Percentiles rank a stretch among this genome's conserved stretches.
Evolutionary conservation across 805 yeast species (phyloP).

Genomic region (Ascoidea asiatica): DNA sequence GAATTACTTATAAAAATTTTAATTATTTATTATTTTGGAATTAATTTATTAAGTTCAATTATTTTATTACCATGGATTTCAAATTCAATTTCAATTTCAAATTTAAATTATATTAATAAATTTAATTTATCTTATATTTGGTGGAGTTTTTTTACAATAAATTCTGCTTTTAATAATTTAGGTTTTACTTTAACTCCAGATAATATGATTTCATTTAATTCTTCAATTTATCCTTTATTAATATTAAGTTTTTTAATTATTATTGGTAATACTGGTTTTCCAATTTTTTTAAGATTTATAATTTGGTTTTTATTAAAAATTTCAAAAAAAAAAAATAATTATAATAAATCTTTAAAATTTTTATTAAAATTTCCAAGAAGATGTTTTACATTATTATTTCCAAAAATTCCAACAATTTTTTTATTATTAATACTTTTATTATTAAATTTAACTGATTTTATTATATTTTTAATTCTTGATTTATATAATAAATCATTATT

Average conservation of each 20-base stretch:
- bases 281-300: slow-evolving; percentile 63
- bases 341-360: slow-evolving; percentile 70
- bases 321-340: slow-evolving; percentile 48
- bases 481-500: slow-evolving; percentile 36
- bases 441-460: slow-evolving; percentile 64
- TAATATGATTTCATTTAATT: slow-evolving; percentile 58
- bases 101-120: slow-evolving; percentile 27
- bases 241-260: slow-evolving; percentile 59
- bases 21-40: slow-evolving; percentile 58
- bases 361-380: slow-evolving; percentile 92
- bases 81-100: slow-evolving; percentile 23
- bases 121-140: slow-evolving; percentile 67
- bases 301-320: slow-evolving; percentile 69
- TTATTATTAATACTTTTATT: slow-evolving; percentile 57
- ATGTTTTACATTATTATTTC: slow-evolving; percentile 86
- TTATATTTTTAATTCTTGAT: slow-evolving; percentile 72
- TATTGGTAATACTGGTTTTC: slow-evolving; percentile 93
- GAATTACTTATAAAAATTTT: slow-evolving; percentile 61
- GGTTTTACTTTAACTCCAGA: slow-evolving; percentile 76
- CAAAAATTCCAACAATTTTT: slow-evolving; percentile 95
- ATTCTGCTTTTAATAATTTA: slow-evolving; percentile 71
- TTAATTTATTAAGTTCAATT: slow-evolving; percentile 43
- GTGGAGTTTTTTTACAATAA: slow-evolving; percentile 88
- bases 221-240: slow-evolving; percentile 52
- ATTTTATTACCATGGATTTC: slow-evolving; percentile 53